phyloP scores from a whole-genome alignment of 192 early-diverging fungal genomes.

The Podila epicladia region DNA sequence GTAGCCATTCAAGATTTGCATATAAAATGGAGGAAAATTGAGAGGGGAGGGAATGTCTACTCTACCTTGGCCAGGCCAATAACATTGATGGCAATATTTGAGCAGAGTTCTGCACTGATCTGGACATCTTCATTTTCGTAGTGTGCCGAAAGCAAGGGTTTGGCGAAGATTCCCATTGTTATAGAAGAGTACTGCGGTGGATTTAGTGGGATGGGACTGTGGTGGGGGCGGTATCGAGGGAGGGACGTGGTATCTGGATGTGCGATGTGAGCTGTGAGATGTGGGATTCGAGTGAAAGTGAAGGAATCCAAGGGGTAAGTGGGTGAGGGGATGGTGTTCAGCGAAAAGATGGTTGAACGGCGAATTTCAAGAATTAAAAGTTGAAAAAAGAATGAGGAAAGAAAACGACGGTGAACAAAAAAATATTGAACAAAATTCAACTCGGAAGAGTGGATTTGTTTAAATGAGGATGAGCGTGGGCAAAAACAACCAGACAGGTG shows the following conservation, averaged over 20 bases:
- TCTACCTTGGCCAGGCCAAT: slow-evolving; percentile 49
- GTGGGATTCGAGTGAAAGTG: not conserved
- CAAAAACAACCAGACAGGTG: not conserved
- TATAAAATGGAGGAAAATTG: not conserved
- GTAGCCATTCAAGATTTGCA: not conserved
- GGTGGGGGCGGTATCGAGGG: not conserved
- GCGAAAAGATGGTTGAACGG: not conserved
- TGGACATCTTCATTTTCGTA: slow-evolving; percentile 51
- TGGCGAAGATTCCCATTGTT: slow-evolving; percentile 40
- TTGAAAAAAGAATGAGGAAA: not conserved
- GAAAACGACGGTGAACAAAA: not conserved
- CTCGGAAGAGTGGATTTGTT: not conserved
- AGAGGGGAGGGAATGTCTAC: not conserved
- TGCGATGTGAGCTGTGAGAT: not conserved
- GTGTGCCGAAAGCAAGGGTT: slow-evolving; percentile 18
- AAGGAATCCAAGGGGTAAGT: not conserved
- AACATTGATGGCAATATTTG: slow-evolving; percentile 36
- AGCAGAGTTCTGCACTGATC: slow-evolving; percentile 50
- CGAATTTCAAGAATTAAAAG: not conserved
- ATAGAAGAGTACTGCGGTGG: not conserved
- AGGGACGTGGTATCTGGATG: not conserved
- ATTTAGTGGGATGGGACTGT: not conserved
- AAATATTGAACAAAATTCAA: not conserved
- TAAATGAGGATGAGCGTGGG: not conserved
- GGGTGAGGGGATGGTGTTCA: not conserved